Evolutionary conservation across 2,329 filamentous ascomycete genomes (phyloP).

Genomic region (Fusarium multiceps): DNA sequence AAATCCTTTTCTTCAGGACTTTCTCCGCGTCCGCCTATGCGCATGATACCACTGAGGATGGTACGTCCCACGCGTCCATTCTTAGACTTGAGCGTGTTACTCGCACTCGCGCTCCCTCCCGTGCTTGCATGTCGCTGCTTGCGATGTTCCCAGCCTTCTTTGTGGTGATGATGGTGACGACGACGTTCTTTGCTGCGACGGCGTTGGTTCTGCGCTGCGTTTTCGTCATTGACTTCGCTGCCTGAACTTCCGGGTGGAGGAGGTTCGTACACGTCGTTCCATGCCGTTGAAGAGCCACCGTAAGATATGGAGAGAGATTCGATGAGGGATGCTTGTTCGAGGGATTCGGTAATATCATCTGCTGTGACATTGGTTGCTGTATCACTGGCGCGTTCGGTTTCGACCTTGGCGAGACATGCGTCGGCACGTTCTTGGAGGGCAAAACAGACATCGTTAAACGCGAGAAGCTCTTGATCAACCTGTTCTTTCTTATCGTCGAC

Average conservation of each 20-base stretch:
- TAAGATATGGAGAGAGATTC: slow-evolving; percentile 51
- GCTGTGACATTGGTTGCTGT: slow-evolving; percentile 44
- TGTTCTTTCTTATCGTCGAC: slow-evolving; percentile 51
- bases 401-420: slow-evolving; percentile 62
- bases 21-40: slow-evolving; percentile 55
- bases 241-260: slow-evolving; percentile 63
- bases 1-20: slow-evolving; percentile 54
- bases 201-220: slow-evolving; percentile 20
- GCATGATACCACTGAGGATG: slow-evolving; percentile 59
- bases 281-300: slow-evolving; percentile 42
- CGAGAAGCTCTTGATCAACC: slow-evolving; percentile 62
- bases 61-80: slow-evolving; percentile 57
- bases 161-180: slow-evolving; percentile 44
- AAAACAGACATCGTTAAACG: slow-evolving; percentile 65
- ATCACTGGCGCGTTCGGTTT: slow-evolving; percentile 57
- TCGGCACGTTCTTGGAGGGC: slow-evolving; percentile 63
- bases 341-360: slow-evolving; percentile 58
- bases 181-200: slow-evolving; percentile 51
- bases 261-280: slow-evolving; percentile 47
- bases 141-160: slow-evolving; percentile 42
- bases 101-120: slow-evolving; percentile 45
- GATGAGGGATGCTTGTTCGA: slow-evolving; percentile 59
- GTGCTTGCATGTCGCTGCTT: slow-evolving; percentile 48
- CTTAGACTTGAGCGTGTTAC: slow-evolving; percentile 50
- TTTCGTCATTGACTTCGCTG: slow-evolving; percentile 55